Percentiles rank a stretch among this genome's conserved stretches.
These are phyloP conservation scores for Meyerozyma sp. DNA, from an alignment of 1,139 yeast genomes.

Conservation along the genomic window DNA sequence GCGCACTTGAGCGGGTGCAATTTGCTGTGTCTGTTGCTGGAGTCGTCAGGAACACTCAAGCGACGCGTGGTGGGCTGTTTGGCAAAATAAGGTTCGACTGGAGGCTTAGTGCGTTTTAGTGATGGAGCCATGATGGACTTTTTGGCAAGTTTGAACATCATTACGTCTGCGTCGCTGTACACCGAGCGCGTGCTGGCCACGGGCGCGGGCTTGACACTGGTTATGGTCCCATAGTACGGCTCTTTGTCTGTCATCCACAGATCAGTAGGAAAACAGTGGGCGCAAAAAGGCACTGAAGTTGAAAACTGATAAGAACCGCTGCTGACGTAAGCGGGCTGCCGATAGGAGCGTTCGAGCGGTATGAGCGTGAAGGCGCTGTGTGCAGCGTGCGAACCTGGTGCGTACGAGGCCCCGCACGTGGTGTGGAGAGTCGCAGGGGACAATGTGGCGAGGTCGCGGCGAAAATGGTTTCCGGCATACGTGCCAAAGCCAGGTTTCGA, in stretches of 20 bases:
- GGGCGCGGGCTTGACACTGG: not conserved
- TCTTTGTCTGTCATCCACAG: not conserved
- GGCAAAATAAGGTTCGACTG: not conserved
- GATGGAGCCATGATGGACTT: not conserved
- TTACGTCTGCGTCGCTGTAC: not conserved
- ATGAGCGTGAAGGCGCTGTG: too few relatives aligned
- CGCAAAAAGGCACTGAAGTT: not conserved
- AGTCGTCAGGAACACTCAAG: not conserved
- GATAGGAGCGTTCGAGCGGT: too few relatives aligned
- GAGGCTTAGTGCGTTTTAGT: not conserved
- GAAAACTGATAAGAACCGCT: not conserved
- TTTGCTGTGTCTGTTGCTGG: not conserved
- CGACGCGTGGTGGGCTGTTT: not conserved
- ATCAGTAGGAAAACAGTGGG: not conserved
- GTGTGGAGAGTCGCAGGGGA: too few relatives aligned
- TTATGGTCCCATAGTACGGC: not conserved
- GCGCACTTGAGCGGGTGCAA: not conserved
- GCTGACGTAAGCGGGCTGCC: not conserved
- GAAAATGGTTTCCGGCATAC: too few relatives aligned
- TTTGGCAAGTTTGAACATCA: not conserved
- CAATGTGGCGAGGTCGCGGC: too few relatives aligned
- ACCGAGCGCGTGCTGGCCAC: not conserved
- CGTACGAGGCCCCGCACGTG: too few relatives aligned
- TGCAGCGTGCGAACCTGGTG: too few relatives aligned
- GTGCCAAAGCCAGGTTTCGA: too few relatives aligned